Evolutionary conservation across 352 stramenopile species (phyloP).

Genomic region (Phytophthora pinifolia): DNA sequence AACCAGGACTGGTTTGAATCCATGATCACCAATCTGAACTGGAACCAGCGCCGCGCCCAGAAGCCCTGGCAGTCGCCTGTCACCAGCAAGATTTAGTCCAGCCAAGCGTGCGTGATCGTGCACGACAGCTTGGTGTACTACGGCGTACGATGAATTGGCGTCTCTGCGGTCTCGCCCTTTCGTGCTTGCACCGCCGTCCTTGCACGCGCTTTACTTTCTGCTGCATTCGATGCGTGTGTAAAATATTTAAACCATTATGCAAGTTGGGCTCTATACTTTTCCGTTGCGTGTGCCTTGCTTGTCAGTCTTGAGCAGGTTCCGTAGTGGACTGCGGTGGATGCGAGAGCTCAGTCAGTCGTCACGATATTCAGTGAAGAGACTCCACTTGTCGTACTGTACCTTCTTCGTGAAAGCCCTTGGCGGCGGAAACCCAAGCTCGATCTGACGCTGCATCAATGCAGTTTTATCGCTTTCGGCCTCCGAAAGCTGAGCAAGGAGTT

Average conservation of each 20-base stretch:
- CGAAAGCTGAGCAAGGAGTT: constrained; percentile 64
- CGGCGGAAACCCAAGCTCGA: constrained; percentile 35
- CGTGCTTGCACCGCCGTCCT: constrained; percentile 18
- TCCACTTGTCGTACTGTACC: too few relatives aligned
- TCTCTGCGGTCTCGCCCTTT: background rate
- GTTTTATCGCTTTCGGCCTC: constrained; percentile 74
- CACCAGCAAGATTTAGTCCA: constrained; percentile 33
- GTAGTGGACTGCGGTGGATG: constrained; percentile 2
- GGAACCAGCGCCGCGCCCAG: constrained; percentile 86
- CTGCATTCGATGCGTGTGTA: constrained; percentile 31
- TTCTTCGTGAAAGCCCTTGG: constrained; percentile 20
- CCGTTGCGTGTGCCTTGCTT: background rate
- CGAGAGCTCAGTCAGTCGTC: background rate
- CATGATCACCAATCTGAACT: constrained; percentile 93
- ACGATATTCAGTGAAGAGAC: constrained; percentile 8
- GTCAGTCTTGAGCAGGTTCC: constrained; percentile 16
- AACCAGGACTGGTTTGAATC: constrained; percentile 93
- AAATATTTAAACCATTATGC: constrained; percentile 36
- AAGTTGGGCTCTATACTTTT: constrained; percentile 7
- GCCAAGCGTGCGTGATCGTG: constrained; percentile 1
- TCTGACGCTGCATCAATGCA: constrained; percentile 53
- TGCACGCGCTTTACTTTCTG: constrained; percentile 24
- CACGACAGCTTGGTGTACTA: too few relatives aligned
- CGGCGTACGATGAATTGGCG: too few relatives aligned
- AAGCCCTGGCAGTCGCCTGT: constrained; percentile 68